Base-by-base conservation (phyloP, 305 asterid genomes). In the Fraxinus ornus region DNA sequence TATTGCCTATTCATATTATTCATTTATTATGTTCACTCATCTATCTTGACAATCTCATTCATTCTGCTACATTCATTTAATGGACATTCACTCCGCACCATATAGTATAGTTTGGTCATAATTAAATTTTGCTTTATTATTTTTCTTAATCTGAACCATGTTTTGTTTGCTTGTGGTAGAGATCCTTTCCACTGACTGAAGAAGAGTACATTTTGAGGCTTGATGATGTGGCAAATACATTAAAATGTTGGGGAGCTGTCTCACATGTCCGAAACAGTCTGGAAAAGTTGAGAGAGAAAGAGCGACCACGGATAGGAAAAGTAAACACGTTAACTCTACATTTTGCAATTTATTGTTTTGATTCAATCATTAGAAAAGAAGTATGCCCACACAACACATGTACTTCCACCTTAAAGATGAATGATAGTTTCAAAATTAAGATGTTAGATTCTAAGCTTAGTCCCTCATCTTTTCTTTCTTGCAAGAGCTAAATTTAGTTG, bases 221-320 rank as follows among this genome's bases (percentile, higher is more conserved):
- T 28, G 99, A 95, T 85, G 93, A 92, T 64, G 98, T 93, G 82
- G 97, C 98, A n/a, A 94, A 93, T 87, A 90, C 89, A 64, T 89
- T 94, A 81, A 95, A 88, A 89, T 93, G 98, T 76, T 95, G 99
- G 99, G 99, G 99, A 89, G 99, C 99, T 41, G 99, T 95, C 85
- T 95, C 99, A 5, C 99, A 95, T 84, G 84, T 95, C 68, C 93
- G 99, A 44, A 94, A 71, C 89, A 91, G 91, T 88, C 96, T 94
- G 35, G 88, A 90, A 85, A 94, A 91, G 88, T 87, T 83, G 60
- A 49, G 21, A 15, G 60, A 49, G 82, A 91, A 84, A 88, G 97
- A 95, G 80, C 93, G 99, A 41, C 98, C 98, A 62, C 94, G 98
- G 76, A 94, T 94, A 76, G 99, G 98, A 82, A 95, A 95, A 95